These are phyloP conservation scores for Darksidea phi DNA, from an alignment of 495 filamentous ascomycete genomes.

Conservation along the genomic window DNA sequence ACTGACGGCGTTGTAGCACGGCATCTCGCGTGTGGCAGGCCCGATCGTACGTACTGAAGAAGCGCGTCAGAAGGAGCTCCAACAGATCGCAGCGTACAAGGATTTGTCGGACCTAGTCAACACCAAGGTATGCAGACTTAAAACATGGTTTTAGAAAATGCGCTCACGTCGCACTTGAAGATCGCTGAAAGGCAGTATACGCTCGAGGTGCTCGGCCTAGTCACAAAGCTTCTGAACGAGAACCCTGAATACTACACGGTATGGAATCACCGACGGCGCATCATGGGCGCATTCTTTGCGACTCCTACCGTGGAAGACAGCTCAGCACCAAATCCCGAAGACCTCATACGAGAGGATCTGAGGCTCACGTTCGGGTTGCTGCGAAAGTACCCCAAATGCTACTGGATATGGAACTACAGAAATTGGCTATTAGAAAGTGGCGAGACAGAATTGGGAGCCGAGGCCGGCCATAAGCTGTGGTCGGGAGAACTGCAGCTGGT, in stretches of 20 bases:
- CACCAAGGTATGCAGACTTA: slow-evolving; percentile 49
- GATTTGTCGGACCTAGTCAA: slow-evolving; percentile 66
- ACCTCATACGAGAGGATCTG: slow-evolving; percentile 63
- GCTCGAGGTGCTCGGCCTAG: slow-evolving; percentile 66
- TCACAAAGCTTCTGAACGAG: slow-evolving; percentile 72
- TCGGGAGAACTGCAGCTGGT: slow-evolving; percentile 76
- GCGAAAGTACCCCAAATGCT: slow-evolving; percentile 87
- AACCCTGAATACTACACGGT: slow-evolving; percentile 99
- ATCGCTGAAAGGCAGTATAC: slow-evolving; percentile 61
- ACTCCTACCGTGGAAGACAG: neutral
- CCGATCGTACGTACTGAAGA: slow-evolving; percentile 62
- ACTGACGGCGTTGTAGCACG: slow-evolving; percentile 60
- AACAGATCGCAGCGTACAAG: slow-evolving; percentile 76
- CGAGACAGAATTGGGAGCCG: slow-evolving; percentile 56
- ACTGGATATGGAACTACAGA: slow-evolving; percentile 99
- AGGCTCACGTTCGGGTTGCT: slow-evolving; percentile 80
- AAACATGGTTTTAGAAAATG: neutral
- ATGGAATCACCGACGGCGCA: slow-evolving; percentile 89
- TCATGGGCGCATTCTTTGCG: slow-evolving; percentile 53
- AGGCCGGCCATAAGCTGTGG: slow-evolving; percentile 67
- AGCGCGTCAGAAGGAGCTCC: slow-evolving; percentile 64
- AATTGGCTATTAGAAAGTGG: slow-evolving; percentile 77
- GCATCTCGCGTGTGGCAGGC: slow-evolving; percentile 64
- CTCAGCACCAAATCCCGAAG: neutral
- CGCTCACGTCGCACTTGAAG: slow-evolving; percentile 37